phyloP scores from a whole-genome alignment of 768 basidiomycete genomes.

The Russula olivacea region DNA sequence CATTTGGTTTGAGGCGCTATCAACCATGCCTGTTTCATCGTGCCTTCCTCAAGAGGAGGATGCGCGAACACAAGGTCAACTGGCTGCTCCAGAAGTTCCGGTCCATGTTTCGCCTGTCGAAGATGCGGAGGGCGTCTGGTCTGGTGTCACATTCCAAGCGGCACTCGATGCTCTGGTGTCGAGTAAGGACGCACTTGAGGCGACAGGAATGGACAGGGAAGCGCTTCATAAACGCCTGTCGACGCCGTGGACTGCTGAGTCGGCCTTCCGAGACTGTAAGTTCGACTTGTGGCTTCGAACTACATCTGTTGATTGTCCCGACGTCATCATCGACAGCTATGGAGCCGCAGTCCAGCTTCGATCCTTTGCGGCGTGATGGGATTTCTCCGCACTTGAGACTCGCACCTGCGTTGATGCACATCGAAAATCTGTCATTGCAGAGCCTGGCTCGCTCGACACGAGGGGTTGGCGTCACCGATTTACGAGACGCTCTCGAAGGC shows the following conservation, averaged over 20 bases:
- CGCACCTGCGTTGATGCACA: constrained; percentile 83
- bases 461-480: constrained; percentile 80
- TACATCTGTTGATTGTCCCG: neutral
- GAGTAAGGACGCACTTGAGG: constrained; percentile 17
- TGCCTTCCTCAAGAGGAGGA: constrained; percentile 12
- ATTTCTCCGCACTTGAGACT: constrained; percentile 72
- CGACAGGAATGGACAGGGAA: constrained; percentile 21
- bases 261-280: constrained; percentile 73
- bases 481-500: constrained; percentile 85
- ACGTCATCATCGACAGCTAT: constrained; percentile 38
- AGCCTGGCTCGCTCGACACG: constrained; percentile 73
- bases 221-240: constrained; percentile 21
- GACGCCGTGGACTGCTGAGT: constrained; percentile 61
- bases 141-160: constrained; percentile 12
- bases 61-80: constrained; percentile 2
- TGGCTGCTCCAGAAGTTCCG: constrained; percentile 13
- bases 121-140: constrained; percentile 5
- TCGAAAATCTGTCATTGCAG: constrained; percentile 84
- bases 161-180: constrained; percentile 10
- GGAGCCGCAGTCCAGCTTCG: constrained; percentile 48
- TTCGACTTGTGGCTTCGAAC: neutral
- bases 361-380: constrained; percentile 59
- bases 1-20: constrained; percentile 13
- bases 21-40: constrained; percentile 12
- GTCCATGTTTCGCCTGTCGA: constrained; percentile 10